phyloP scores from a whole-genome alignment of 352 stramenopile genomes.

The Phytophthora tentaculata region DNA sequence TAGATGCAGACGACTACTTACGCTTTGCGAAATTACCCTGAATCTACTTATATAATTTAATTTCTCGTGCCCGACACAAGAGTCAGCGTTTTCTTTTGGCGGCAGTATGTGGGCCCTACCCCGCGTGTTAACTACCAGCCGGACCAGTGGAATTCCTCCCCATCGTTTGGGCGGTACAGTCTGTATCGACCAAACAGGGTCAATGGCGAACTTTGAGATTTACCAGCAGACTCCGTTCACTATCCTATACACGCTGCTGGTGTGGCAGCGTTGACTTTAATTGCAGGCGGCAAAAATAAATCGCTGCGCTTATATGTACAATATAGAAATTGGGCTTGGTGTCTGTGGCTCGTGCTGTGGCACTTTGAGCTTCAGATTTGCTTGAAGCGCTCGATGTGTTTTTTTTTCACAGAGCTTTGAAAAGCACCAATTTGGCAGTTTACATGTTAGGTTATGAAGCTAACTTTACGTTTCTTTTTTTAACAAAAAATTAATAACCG shows the following conservation, averaged over 20 bases:
- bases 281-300: neutral
- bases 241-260: neutral
- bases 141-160: slow-evolving; percentile 24
- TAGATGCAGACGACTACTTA: too few relatives aligned
- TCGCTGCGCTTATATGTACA: neutral
- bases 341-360: neutral
- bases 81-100: slow-evolving; percentile 19
- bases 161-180: slow-evolving; percentile 19
- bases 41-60: too few relatives aligned
- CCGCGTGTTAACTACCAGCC: slow-evolving; percentile 18
- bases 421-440: too few relatives aligned
- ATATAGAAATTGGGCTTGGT: neutral
- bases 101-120: slow-evolving; percentile 18
- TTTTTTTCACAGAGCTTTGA: too few relatives aligned
- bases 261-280: neutral
- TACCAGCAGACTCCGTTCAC: too few relatives aligned
- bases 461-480: too few relatives aligned
- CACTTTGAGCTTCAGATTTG: neutral
- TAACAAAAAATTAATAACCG: too few relatives aligned
- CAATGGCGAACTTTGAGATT: neutral
- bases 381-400: too few relatives aligned
- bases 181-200: neutral
- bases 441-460: too few relatives aligned
- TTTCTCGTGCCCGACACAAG: slow-evolving; percentile 17
- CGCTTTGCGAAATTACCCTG: too few relatives aligned